Evolutionary conservation across 2,329 filamentous ascomycete species (phyloP).

Genomic region (Anthostomella pinea): DNA sequence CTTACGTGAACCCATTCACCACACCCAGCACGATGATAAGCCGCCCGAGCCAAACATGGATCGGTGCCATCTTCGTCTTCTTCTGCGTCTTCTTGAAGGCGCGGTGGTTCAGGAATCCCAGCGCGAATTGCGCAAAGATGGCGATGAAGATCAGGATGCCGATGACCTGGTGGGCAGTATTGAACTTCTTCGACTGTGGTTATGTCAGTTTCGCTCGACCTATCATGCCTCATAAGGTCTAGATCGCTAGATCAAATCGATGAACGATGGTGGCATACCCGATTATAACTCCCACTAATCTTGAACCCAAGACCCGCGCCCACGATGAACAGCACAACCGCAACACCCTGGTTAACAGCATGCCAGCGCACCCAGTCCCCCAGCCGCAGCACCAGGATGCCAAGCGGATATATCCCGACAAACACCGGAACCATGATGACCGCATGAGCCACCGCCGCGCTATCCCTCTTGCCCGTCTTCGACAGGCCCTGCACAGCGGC

Average conservation of each 20-base stretch:
- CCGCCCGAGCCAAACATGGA: conserved; percentile 58
- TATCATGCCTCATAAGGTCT: background rate
- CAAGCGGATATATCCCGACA: conserved; percentile 54
- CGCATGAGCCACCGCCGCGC: conserved; percentile 42
- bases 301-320: conserved; percentile 53
- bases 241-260: background rate
- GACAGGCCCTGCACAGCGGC: conserved; percentile 33
- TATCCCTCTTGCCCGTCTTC: conserved; percentile 33
- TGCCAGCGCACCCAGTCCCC: conserved; percentile 54
- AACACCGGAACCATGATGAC: conserved; percentile 56
- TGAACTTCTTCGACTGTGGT: conserved; percentile 49
- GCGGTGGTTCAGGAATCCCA: conserved; percentile 56
- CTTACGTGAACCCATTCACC: conserved; percentile 56
- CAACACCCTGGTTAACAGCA: conserved; percentile 50
- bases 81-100: conserved; percentile 48
- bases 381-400: conserved; percentile 51
- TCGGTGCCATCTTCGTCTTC: conserved; percentile 47
- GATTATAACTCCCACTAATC: conserved; percentile 51
- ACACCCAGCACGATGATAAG: conserved; percentile 51
- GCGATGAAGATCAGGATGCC: conserved; percentile 53
- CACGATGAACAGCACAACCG: conserved; percentile 44
- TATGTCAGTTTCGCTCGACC: background rate
- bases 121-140: conserved; percentile 49
- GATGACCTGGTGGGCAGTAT: conserved; percentile 55
- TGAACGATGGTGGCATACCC: conserved; percentile 41